Evolutionary conservation across 2,329 filamentous ascomycete genomes (phyloP).

Genomic region (Apiospora hydei): DNA sequence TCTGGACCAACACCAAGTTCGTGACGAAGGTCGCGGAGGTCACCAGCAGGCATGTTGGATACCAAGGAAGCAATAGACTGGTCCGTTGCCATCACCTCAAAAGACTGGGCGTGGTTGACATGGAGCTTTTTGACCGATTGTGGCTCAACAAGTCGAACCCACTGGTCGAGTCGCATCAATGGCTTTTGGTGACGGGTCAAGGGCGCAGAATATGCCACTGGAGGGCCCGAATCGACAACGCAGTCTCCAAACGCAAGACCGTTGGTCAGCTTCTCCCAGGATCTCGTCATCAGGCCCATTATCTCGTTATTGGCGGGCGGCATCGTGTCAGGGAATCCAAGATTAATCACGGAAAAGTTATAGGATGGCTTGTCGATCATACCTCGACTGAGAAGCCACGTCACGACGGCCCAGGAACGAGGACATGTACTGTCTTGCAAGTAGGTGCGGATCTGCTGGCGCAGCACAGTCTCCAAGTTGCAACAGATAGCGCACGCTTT

Average conservation of each 20-base stretch:
- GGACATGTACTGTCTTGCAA: slow-evolving; percentile 3
- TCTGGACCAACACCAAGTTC: neutral
- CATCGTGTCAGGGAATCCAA: slow-evolving; percentile 9
- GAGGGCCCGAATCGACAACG: slow-evolving; percentile 12
- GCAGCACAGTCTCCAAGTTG: neutral
- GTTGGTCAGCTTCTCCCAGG: neutral
- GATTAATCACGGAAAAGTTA: neutral
- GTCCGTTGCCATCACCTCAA: neutral
- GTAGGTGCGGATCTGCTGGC: neutral
- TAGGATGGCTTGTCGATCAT: neutral
- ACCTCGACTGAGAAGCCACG: slow-evolving; percentile 6
- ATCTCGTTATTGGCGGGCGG: neutral
- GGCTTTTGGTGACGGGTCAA: slow-evolving; percentile 5
- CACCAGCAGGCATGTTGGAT: neutral
- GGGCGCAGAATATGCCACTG: slow-evolving; percentile 7
- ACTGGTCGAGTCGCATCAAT: neutral
- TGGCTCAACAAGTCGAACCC: slow-evolving; percentile 9
- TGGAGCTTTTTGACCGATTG: neutral
- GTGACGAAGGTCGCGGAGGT: neutral
- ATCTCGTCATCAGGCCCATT: slow-evolving; percentile 7
- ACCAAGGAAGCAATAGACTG: neutral
- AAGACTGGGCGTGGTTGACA: neutral
- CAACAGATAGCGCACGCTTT: slow-evolving; percentile 9
- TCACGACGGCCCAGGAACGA: neutral
- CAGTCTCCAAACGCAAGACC: slow-evolving; percentile 7